phyloP scores from a whole-genome alignment of 2,329 filamentous ascomycete genomes.

The Delphinella strobiligena region DNA sequence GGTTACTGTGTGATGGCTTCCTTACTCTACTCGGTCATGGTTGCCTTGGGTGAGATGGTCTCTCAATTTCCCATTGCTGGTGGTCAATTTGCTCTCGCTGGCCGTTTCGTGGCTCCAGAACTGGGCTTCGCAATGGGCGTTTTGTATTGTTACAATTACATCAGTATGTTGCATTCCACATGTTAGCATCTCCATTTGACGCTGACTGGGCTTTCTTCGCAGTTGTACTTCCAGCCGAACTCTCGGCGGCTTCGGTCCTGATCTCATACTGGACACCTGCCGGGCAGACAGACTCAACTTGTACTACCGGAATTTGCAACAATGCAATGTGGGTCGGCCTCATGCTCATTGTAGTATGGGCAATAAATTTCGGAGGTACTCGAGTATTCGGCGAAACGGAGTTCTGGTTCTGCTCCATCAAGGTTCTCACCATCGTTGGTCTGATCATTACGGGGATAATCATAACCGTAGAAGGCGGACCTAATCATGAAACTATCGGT shows the following conservation, averaged over 20 bases:
- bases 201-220: constrained; percentile 23
- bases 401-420: constrained; percentile 67
- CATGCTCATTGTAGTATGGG: constrained; percentile 48
- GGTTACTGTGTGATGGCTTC: constrained; percentile 2
- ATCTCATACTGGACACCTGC: constrained; percentile 38
- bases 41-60: constrained; percentile 53
- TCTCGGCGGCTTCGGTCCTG: constrained; percentile 8
- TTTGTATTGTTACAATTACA: constrained; percentile 69
- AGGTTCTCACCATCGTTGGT: constrained; percentile 38
- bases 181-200: too few species aligned
- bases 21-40: constrained; percentile 36
- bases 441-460: constrained; percentile 54
- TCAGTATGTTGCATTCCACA: too few species aligned
- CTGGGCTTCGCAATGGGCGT: constrained; percentile 69
- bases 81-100: constrained; percentile 64
- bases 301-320: constrained; percentile 7
- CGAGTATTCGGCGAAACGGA: constrained; percentile 65
- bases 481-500: constrained; percentile 43
- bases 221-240: constrained; percentile 9
- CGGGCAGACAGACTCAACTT: constrained; percentile 27
- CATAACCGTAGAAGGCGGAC: constrained; percentile 43
- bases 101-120: constrained; percentile 60
- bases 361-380: constrained; percentile 59
- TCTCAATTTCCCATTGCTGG: constrained; percentile 66
- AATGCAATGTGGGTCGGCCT: constrained; percentile 5